Base-by-base conservation (phyloP, 352 stramenopile species). In the Phytopythium mirpurense region DNA sequence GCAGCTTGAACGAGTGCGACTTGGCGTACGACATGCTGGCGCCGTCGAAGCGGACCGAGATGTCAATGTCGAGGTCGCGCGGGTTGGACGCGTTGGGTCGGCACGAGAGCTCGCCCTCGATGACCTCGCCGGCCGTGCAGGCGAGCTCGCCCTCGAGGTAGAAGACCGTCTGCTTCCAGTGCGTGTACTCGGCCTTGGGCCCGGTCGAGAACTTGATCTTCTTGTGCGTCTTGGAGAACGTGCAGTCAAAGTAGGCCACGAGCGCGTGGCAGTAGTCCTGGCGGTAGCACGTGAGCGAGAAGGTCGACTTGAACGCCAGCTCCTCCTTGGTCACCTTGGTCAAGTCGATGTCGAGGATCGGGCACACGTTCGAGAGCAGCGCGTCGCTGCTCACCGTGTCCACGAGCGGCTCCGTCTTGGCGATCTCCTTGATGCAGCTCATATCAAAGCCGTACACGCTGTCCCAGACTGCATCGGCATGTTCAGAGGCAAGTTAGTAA, bases 361-460 rank as follows among this genome's bases (percentile, higher is more conserved):
- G 88, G 32, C 87, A 95, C 21, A 92, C 72, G 56, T 97, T 83
- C 29, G 91, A 96, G 18, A 98, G 70, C 19, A 98, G 52, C 14
- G 87, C 78, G 15, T 98, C 94, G 54, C 70, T 78, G 56, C 97
- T 88, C 23, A 99, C 95, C 7, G 96, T 96, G 72, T 99, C 96
- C 36, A 99, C 96, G 9, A 99, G 84, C 14, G 97, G 96, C 73
- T 99, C 97, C 23, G 82, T 85, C 60, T 99, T 86, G 46, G 96
- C 96, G 48, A 98, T 96, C 54, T 98, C 83, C 68, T 98, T 97
- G 67, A 99, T 98, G 59, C 83, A 95, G 69, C 85, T 98, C 96
- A 99, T 99, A 70, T 99, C 94, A 65, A 99, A 99, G 47, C 97
- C 97, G 78, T 99, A 99, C 6, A 99, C 97, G 68, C 98, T 93